Conservation (phyloP, 129 eudicot genomes). For the carrot (Daucus carota) region DH1_v3.0 NC_030381.2:56095001-56095500, state of each 20-base stretch:
- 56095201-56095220: too few relatives aligned
- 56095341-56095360: neutral
- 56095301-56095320: neutral
- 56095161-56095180: neutral
- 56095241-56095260: neutral
- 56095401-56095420: neutral
- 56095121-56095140: neutral
- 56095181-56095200: neutral
- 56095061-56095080: neutral
- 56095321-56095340: too few relatives aligned
- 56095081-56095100: neutral
- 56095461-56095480: too few relatives aligned
- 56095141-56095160: neutral
- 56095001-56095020: constrained; percentile 1
- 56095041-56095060: too few relatives aligned
- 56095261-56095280: neutral
- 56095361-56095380: neutral
- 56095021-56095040: neutral
- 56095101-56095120: neutral
- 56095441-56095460: neutral
- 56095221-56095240: too few relatives aligned
- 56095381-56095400: neutral
- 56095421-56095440: neutral
- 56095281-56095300: neutral
- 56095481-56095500: too few relatives aligned